phyloP scores from a whole-genome alignment of 108 stramenopile genomes.

The Discostella stelligeroides region DNA sequence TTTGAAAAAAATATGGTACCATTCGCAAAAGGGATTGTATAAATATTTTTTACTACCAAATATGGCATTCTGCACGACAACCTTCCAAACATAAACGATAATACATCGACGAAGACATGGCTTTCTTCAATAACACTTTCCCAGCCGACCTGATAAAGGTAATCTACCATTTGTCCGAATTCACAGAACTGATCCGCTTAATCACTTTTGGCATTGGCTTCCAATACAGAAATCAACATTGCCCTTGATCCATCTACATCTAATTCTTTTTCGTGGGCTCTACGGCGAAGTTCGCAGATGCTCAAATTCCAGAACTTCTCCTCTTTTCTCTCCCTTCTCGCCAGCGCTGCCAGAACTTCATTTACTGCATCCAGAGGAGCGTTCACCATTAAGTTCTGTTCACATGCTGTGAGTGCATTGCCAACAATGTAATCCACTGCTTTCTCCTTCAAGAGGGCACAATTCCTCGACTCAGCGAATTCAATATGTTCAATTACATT shows the following conservation, averaged over 20 bases:
- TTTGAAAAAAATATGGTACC: too few relatives aligned
- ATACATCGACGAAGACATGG: too few relatives aligned
- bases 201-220: neutral
- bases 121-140: too few relatives aligned
- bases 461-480: conserved; percentile 21
- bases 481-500: conserved; percentile 14
- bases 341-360: conserved; percentile 1
- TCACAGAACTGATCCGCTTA: too few relatives aligned
- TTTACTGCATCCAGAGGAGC: neutral
- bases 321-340: neutral
- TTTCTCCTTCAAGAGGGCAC: conserved; percentile 15
- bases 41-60: too few relatives aligned
- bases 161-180: too few relatives aligned
- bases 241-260: conserved; percentile 5
- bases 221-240: conserved; percentile 2
- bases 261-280: neutral
- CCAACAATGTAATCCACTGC: neutral
- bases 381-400: neutral
- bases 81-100: too few relatives aligned
- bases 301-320: neutral
- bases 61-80: too few relatives aligned
- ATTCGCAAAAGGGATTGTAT: too few relatives aligned
- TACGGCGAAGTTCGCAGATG: neutral
- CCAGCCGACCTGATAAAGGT: too few relatives aligned
- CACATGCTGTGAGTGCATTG: neutral